Evolutionary conservation across 371 early-diverging fungal genomes (phyloP), one percentile per base, ranked within the genome.

Genomic region (Phascolomyces articulosus): DNA sequence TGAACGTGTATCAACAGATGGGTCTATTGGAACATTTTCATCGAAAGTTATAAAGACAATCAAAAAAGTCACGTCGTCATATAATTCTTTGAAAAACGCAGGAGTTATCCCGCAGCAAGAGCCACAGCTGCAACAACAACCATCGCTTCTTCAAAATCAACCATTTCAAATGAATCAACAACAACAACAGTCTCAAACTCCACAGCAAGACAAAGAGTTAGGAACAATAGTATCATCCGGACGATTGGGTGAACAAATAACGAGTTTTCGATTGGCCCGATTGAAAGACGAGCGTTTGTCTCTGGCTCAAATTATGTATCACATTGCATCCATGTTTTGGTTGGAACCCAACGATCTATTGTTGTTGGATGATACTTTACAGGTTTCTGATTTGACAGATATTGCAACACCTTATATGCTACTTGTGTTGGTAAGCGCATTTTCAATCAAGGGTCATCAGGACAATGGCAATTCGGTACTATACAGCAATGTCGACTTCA

Each of bases 231-330:
- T 44, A n/a, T 8, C 44, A n/a, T 13, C 44, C 8, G 79, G 77
- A 60, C 75, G 72, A 21, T 44, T 80, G 21, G 75, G 77, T 13
- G 78, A 75, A n/a, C 79, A 84, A 2, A 79, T 86, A 3, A 78
- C 82, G 1, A 70, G 72, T 34, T 65, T 72, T 38, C 78, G 85
- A 40, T 72, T 80, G n/a, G 77, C 75, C 16, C 70, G 74, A 23
- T 62, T 87, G 29, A 63, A 68, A n/a, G 86, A 88, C 16, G 89
- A 90, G 67, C 85, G 88, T 40, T 74, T 81, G 59, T 73, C 71
- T 47, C 72, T 91, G 31, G 81, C 82, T n/a, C 80, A 79, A 62
- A 78, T 89, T 29, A 63, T 90, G 16, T 87, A 85, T 69, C 81
- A 78, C 23, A 66, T 86, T 24, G 70, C 85, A 16, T 83, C 80